These are phyloP conservation scores for Fomes fomentarius DNA, from an alignment of 1,284 basidiomycete species.

Conservation along the genomic window DNA sequence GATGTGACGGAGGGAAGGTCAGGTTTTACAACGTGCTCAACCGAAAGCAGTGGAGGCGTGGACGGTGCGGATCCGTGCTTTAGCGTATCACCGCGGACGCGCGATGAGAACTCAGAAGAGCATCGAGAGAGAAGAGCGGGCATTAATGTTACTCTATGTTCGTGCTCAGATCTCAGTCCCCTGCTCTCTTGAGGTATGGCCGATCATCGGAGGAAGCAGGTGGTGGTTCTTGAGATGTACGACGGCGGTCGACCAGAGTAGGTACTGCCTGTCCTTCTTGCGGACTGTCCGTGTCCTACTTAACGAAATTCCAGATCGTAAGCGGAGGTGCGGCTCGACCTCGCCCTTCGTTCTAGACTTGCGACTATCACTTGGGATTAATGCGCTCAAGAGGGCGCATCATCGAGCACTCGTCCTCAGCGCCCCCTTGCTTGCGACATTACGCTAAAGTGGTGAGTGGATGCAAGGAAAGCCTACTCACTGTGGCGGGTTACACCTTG, in stretches of 20 bases:
- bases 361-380: slow-evolving; percentile 7
- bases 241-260: not conserved
- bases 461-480: no score
- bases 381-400: slow-evolving; percentile 5
- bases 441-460: no score
- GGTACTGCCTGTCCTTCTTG: not conserved
- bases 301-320: not conserved
- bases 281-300: not conserved
- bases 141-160: not conserved
- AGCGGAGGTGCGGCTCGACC: not conserved
- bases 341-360: not conserved
- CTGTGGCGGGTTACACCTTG: not conserved
- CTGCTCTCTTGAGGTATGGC: no score
- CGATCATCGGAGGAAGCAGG: slow-evolving; percentile 12
- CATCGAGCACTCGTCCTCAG: not conserved
- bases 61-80: not conserved
- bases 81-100: slow-evolving; percentile 12
- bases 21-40: not conserved
- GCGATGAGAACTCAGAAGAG: not conserved
- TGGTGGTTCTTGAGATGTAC: not conserved
- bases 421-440: no score
- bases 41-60: not conserved
- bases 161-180: no score
- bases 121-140: not conserved
- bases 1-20: not conserved